Percentiles rank a stretch among this genome's conserved stretches.
These are phyloP conservation scores for Aspergillus cejpii DNA, from an alignment of 2,329 filamentous ascomycete species.

Conservation along the genomic window DNA sequence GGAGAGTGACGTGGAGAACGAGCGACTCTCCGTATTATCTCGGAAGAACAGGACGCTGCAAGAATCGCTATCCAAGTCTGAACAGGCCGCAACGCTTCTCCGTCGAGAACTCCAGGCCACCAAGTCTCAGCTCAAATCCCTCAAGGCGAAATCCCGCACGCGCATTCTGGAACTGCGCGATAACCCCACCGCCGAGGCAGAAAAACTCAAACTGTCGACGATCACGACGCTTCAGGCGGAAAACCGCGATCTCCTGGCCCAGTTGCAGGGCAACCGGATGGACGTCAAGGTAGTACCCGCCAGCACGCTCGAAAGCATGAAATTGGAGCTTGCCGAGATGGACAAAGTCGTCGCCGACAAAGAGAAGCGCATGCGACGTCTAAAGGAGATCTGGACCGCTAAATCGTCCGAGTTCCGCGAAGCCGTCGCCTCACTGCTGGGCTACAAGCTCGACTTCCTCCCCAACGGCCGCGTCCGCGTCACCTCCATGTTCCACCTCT, in stretches of 20 bases:
- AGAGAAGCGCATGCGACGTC: constrained; percentile 74
- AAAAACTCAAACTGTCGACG: constrained; percentile 76
- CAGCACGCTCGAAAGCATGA: constrained; percentile 66
- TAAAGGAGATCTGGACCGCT: constrained; percentile 86
- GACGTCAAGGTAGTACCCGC: constrained; percentile 62
- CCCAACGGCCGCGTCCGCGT: constrained; percentile 95
- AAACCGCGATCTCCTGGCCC: constrained; percentile 72
- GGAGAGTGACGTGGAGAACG: constrained; percentile 50
- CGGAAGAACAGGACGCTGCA: constrained; percentile 84
- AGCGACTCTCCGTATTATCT: constrained; percentile 73
- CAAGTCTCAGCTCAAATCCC: constrained; percentile 62
- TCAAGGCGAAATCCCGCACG: constrained; percentile 64
- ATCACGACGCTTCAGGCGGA: constrained; percentile 71
- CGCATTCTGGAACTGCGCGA: constrained; percentile 78
- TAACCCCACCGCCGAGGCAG: constrained; percentile 84
- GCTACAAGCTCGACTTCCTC: constrained; percentile 92
- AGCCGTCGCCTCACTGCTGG: constrained; percentile 82
- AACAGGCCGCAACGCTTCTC: constrained; percentile 63
- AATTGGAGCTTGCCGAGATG: constrained; percentile 66
- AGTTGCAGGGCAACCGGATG: constrained; percentile 52
- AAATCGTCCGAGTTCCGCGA: constrained; percentile 95
- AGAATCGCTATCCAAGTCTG: constrained; percentile 63
- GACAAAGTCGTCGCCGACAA: constrained; percentile 60
- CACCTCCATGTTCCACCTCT: constrained; percentile 75
- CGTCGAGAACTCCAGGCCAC: constrained; percentile 68